Evolutionary conservation across 208 protist species (phyloP).

Genomic region (Leishmania aethiopica): DNA sequence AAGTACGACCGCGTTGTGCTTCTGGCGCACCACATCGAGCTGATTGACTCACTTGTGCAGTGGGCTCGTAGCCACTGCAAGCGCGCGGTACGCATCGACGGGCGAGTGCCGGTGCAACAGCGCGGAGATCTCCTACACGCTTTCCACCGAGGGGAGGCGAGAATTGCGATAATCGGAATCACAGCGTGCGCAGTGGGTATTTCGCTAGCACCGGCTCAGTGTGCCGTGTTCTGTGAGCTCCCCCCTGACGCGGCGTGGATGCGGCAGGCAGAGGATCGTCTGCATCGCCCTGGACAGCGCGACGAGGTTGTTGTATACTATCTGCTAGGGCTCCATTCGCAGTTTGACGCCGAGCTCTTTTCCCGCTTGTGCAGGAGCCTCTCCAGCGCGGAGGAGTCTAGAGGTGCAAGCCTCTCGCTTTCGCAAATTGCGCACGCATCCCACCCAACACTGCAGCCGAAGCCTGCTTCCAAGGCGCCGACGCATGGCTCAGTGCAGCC

Average conservation of each 20-base stretch:
- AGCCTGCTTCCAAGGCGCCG: background rate
- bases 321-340: slow-evolving; percentile 58
- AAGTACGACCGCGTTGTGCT: slow-evolving; percentile 71
- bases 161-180: slow-evolving; percentile 75
- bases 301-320: slow-evolving; percentile 63
- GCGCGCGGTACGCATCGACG: slow-evolving; percentile 67
- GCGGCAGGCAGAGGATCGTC: slow-evolving; percentile 81
- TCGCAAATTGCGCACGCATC: slow-evolving; percentile 19
- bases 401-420: background rate
- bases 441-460: background rate
- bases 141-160: slow-evolving; percentile 46
- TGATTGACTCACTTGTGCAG: slow-evolving; percentile 48
- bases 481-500: background rate
- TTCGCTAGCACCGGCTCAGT: slow-evolving; percentile 62
- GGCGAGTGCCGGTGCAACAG: slow-evolving; percentile 40
- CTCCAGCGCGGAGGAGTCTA: slow-evolving; percentile 16
- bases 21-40: slow-evolving; percentile 78
- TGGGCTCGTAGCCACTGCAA: slow-evolving; percentile 31
- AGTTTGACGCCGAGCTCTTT: slow-evolving; percentile 72
- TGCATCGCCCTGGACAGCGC: slow-evolving; percentile 75
- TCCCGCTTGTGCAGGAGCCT: slow-evolving; percentile 44
- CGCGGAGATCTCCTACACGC: slow-evolving; percentile 36
- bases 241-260: slow-evolving; percentile 81
- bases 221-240: slow-evolving; percentile 85
- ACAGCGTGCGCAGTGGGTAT: slow-evolving; percentile 81